These are phyloP conservation scores for Jacaranda mimosifolia DNA, from an alignment of 257 asterid genomes.

Conservation along the genomic window DNA sequence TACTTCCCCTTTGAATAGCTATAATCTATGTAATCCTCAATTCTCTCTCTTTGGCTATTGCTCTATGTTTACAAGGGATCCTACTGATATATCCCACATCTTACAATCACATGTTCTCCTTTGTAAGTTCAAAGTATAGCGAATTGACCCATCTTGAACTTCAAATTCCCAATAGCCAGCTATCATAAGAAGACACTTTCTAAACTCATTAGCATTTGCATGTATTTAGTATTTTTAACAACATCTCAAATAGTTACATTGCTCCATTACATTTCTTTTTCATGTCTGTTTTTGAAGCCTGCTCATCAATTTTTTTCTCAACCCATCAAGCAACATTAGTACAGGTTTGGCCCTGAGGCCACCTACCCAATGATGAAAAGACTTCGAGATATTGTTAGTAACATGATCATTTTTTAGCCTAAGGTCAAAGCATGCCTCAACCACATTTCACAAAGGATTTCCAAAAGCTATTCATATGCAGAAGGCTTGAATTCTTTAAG, in stretches of 20 bases:
- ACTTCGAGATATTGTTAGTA: background rate
- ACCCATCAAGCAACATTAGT: background rate
- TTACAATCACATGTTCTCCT: too few relatives aligned
- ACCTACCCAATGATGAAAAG: slow-evolving; percentile 6
- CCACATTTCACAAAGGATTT: background rate
- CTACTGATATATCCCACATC: too few relatives aligned
- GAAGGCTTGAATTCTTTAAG: background rate
- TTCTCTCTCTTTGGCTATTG: too few relatives aligned
- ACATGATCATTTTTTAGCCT: slow-evolving; percentile 15
- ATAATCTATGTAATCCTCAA: too few relatives aligned
- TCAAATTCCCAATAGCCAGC: too few relatives aligned
- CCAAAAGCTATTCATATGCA: background rate
- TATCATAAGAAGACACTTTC: too few relatives aligned
- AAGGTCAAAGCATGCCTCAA: slow-evolving; percentile 6
- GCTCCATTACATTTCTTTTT: background rate
- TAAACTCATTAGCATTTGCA: too few relatives aligned
- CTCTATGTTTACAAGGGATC: too few relatives aligned
- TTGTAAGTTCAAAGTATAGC: too few relatives aligned
- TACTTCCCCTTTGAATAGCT: too few relatives aligned
- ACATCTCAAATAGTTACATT: background rate
- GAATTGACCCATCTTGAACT: too few relatives aligned
- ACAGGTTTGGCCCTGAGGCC: background rate
- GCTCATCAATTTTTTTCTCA: background rate
- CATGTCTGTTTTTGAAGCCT: background rate
- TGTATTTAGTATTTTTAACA: background rate